A percentile compares a stretch with the other conserved stretches of the same genome.
Conservation (phyloP, 1,284 basidiomycete genomes). For the Limonomyces culmigenus region DNA sequence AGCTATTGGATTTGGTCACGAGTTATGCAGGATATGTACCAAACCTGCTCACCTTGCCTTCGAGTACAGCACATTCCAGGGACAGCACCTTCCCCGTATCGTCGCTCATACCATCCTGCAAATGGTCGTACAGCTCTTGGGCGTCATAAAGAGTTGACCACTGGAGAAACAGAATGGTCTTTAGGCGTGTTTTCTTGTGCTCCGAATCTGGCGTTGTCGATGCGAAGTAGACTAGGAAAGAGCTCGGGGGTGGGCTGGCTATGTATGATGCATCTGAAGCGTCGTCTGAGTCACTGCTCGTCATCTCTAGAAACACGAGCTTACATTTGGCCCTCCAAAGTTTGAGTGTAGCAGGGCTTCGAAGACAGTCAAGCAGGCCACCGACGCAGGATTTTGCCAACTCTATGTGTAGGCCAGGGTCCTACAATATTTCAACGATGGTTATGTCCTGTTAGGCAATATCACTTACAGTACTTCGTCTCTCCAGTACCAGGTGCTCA, state of each 20-base stretch:
- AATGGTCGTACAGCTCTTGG: conserved; percentile 22
- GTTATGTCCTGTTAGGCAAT: conserved; percentile 1
- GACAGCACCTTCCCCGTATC: no score
- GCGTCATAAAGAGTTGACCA: conserved; percentile 55
- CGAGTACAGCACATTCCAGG: conserved; percentile 64
- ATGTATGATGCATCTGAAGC: conserved; percentile 32
- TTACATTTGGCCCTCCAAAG: conserved; percentile 62
- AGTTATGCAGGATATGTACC: not conserved
- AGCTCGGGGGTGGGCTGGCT: conserved; percentile 15
- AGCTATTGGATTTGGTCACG: conserved; percentile 24
- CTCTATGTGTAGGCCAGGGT: conserved; percentile 37
- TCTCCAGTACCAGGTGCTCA: conserved; percentile 64
- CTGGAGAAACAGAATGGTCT: conserved; percentile 64
- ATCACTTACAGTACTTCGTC: conserved; percentile 36
- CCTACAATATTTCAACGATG: conserved; percentile 17
- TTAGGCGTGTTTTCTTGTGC: conserved; percentile 57
- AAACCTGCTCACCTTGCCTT: conserved; percentile 49
- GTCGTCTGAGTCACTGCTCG: not conserved
- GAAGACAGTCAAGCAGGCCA: conserved; percentile 29
- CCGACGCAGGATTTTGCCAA: conserved; percentile 39
- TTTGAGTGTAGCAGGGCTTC: conserved; percentile 32
- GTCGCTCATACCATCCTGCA: conserved; percentile 30
- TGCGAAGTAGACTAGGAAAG: conserved; percentile 46
- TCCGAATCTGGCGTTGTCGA: conserved; percentile 60
- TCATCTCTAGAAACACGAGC: no score